Conservation (phyloP, 1,139 yeast species). For the Candida smagusa region DNA sequence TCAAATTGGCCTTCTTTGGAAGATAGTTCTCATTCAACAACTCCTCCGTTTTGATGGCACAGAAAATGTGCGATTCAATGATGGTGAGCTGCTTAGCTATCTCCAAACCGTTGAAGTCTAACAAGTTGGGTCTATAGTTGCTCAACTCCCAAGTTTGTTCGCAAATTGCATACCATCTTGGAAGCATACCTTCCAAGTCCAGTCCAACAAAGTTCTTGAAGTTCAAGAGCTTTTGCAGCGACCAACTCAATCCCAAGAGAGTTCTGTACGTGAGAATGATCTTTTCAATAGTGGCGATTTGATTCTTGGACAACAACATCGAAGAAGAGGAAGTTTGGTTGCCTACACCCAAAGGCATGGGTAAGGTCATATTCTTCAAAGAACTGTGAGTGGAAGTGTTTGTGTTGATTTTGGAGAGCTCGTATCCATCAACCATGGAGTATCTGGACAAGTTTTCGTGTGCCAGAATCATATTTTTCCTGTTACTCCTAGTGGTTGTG, state of each 20-base stretch:
- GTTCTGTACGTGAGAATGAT: slow-evolving; percentile 48
- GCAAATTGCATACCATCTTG: slow-evolving; percentile 38
- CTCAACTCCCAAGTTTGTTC: slow-evolving; percentile 48
- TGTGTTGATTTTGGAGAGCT: slow-evolving; percentile 45
- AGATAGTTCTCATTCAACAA: slow-evolving; percentile 71
- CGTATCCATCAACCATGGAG: slow-evolving; percentile 52
- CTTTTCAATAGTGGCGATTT: slow-evolving; percentile 41
- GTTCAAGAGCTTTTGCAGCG: slow-evolving; percentile 26
- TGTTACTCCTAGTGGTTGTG: slow-evolving; percentile 27
- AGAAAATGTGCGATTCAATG: slow-evolving; percentile 71
- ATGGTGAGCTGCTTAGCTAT: slow-evolving; percentile 82
- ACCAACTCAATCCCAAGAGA: slow-evolving; percentile 52
- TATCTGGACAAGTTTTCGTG: slow-evolving; percentile 29
- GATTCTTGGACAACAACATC: slow-evolving; percentile 36
- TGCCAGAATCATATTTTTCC: slow-evolving; percentile 20
- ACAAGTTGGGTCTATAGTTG: slow-evolving; percentile 48
- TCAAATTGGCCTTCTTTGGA: slow-evolving; percentile 57
- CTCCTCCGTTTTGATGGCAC: slow-evolving; percentile 68
- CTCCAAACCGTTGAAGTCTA: slow-evolving; percentile 76
- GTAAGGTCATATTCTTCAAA: slow-evolving; percentile 36
- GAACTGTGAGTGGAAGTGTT: slow-evolving; percentile 39
- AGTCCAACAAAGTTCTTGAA: slow-evolving; percentile 27
- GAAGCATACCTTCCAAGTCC: slow-evolving; percentile 25
- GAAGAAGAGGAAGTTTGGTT: slow-evolving; percentile 40
- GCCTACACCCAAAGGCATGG: slow-evolving; percentile 43